phyloP scores from a whole-genome alignment of 805 yeast species.

The Isabelozyma pseudorhagii region DNA sequence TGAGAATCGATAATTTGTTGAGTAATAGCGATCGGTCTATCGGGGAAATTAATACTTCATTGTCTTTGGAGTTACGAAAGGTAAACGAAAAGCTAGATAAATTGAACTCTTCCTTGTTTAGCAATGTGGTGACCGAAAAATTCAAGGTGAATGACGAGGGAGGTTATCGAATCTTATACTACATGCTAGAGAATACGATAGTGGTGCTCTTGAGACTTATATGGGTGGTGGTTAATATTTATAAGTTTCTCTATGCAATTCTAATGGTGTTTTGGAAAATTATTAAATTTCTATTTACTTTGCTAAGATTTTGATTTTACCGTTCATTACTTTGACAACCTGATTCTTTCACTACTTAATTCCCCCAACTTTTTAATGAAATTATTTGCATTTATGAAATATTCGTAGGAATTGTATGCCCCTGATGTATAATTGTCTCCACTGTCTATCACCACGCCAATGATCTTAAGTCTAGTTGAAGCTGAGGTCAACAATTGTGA shows the following conservation, averaged over 20 bases:
- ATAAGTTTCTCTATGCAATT: constrained; percentile 28
- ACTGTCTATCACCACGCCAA: constrained; percentile 38
- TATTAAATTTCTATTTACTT: constrained; percentile 6
- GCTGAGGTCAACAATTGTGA: constrained; percentile 10
- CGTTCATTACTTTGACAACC: neutral
- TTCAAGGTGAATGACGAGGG: constrained; percentile 21
- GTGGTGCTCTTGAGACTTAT: constrained; percentile 49
- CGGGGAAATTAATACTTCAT: constrained; percentile 71
- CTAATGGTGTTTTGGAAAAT: constrained; percentile 19
- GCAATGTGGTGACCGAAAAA: constrained; percentile 14
- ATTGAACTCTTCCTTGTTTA: constrained; percentile 32
- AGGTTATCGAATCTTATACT: constrained; percentile 39
- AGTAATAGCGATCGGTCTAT: constrained; percentile 65
- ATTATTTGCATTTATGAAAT: constrained; percentile 19
- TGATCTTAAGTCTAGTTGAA: constrained; percentile 12
- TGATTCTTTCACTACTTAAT: constrained; percentile 8
- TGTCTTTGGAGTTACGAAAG: constrained; percentile 58
- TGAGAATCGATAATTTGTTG: constrained; percentile 56
- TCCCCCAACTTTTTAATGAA: constrained; percentile 16
- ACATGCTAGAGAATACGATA: constrained; percentile 48
- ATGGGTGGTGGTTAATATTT: constrained; percentile 56
- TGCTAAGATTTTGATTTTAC: neutral
- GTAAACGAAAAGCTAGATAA: constrained; percentile 48
- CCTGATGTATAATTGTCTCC: constrained; percentile 32
- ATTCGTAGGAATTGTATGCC: neutral